These are phyloP conservation scores for Penicillium pancosmium DNA, from an alignment of 495 filamentous ascomycete species.

Conservation along the genomic window DNA sequence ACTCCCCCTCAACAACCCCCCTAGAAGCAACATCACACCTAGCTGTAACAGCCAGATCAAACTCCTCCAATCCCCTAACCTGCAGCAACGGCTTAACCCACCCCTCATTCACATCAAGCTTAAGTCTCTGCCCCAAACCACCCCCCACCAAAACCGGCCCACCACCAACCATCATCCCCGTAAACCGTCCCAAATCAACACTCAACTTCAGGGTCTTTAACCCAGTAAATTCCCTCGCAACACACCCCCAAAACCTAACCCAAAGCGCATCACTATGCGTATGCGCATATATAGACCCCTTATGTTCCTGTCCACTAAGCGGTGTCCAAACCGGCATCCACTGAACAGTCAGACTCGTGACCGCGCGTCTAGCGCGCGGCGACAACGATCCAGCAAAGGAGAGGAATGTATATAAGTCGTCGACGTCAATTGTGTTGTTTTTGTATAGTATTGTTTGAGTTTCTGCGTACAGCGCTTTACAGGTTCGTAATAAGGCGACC, in stretches of 20 bases:
- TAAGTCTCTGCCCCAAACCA: slow-evolving; percentile 25
- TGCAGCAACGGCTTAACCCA: slow-evolving; percentile 40
- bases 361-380: slow-evolving; percentile 6
- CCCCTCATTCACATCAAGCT: slow-evolving; percentile 28
- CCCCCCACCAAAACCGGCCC: slow-evolving; percentile 16
- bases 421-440: slow-evolving; percentile 37
- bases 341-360: slow-evolving; percentile 35
- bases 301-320: slow-evolving; percentile 35
- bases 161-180: slow-evolving; percentile 17
- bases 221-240: slow-evolving; percentile 19
- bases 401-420: slow-evolving; percentile 47
- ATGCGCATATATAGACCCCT: slow-evolving; percentile 42
- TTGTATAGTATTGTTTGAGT: slow-evolving; percentile 33
- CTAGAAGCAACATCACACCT: slow-evolving; percentile 37
- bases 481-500: slow-evolving; percentile 40
- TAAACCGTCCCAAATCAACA: slow-evolving; percentile 42
- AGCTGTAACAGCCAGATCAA: slow-evolving; percentile 45
- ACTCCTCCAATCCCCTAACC: slow-evolving; percentile 34
- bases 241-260: slow-evolving; percentile 37
- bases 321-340: slow-evolving; percentile 46
- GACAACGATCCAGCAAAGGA: slow-evolving; percentile 35
- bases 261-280: slow-evolving; percentile 46
- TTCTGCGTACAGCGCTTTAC: slow-evolving; percentile 47
- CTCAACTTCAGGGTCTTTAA: slow-evolving; percentile 30
- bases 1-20: slow-evolving; percentile 31